A percentile compares a stretch with the other conserved stretches of the same genome.
Conservation (phyloP, 1,284 basidiomycete genomes). For the Stygiomarasmius scandens region DNA sequence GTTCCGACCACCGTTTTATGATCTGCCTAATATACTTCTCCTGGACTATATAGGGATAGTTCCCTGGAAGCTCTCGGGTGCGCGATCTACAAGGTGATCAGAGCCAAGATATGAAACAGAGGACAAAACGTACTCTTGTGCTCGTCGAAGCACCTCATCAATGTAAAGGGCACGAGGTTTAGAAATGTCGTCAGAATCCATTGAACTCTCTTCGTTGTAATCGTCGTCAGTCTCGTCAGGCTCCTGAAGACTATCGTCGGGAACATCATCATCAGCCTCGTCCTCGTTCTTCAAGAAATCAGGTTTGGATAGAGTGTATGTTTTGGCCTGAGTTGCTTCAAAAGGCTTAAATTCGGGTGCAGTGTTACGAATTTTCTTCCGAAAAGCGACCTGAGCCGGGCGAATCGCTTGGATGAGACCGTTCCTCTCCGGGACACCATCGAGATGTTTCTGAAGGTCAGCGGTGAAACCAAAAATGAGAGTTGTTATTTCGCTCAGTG, state of each 20-base stretch:
- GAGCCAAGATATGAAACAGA: not conserved
- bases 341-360: conserved; percentile 50
- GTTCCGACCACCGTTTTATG: conserved; percentile 50
- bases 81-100: conserved; percentile 46
- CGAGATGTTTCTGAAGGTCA: conserved; percentile 47
- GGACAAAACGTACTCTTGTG: conserved; percentile 43
- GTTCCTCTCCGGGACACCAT: conserved; percentile 51
- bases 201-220: conserved; percentile 9
- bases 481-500: conserved; percentile 54
- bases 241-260: not conserved
- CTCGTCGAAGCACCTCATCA: conserved; percentile 55
- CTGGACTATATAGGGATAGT: conserved; percentile 66
- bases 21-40: conserved; percentile 48
- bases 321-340: conserved; percentile 5
- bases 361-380: conserved; percentile 47
- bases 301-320: not conserved
- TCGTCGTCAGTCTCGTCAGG: conserved; percentile 7
- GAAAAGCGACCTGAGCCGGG: conserved; percentile 50
- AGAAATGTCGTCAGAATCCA: conserved; percentile 2
- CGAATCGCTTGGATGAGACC: conserved; percentile 60
- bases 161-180: conserved; percentile 44
- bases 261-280: not conserved
- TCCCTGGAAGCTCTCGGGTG: conserved; percentile 68
- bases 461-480: conserved; percentile 48
- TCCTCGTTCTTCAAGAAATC: conserved; percentile 19